phyloP scores from a whole-genome alignment of 495 filamentous ascomycete genomes.

The Aspergillus sparsus region DNA sequence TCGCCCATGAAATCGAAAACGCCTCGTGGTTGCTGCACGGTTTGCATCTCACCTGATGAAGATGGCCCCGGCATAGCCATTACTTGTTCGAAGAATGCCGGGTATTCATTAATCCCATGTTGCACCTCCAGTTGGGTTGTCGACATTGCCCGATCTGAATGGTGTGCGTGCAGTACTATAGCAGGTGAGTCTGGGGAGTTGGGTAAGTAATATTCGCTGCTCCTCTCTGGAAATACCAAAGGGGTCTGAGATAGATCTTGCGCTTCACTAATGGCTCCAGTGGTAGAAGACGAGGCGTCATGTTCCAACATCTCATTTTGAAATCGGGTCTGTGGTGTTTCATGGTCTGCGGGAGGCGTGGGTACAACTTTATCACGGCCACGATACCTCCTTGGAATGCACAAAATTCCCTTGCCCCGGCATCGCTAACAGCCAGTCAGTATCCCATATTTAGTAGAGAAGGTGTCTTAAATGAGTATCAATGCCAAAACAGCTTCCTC shows the following conservation, averaged over 20 bases:
- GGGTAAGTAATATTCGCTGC: neutral
- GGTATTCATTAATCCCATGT: slow-evolving; percentile 12
- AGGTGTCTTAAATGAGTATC: neutral
- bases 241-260: neutral
- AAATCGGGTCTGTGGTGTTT: neutral
- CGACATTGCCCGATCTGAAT: neutral
- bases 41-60: neutral
- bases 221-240: neutral
- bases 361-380: neutral
- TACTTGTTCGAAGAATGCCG: slow-evolving; percentile 34
- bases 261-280: neutral
- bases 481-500: neutral
- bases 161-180: neutral
- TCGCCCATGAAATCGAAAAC: slow-evolving; percentile 34
- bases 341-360: neutral
- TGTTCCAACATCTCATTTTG: neutral
- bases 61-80: slow-evolving; percentile 23
- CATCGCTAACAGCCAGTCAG: slow-evolving; percentile 18
- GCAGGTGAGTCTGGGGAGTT: neutral
- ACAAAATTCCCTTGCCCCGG: slow-evolving; percentile 19
- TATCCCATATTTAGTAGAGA: neutral
- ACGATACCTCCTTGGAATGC: slow-evolving; percentile 3
- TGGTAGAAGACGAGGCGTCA: neutral
- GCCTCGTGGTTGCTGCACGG: slow-evolving; percentile 28
- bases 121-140: neutral